Conservation (phyloP, 306 rosid species). For the Leucaena leucocephala region DNA sequence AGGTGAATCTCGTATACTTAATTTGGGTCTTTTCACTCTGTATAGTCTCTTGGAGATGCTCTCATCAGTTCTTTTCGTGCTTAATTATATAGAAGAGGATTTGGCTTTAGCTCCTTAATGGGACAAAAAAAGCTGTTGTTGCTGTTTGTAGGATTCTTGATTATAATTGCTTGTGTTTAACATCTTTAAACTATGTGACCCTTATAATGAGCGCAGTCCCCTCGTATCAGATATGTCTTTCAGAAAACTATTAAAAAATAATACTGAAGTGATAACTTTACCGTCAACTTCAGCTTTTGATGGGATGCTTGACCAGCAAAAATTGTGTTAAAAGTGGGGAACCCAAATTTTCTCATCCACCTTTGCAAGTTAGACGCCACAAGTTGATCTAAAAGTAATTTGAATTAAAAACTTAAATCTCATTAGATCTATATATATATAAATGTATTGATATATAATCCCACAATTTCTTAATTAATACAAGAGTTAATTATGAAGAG, state of each 20-base stretch:
- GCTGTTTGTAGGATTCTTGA: background rate
- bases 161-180: background rate
- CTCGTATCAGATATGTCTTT: background rate
- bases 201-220: background rate
- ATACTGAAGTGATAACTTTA: background rate
- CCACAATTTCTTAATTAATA: too few species aligned
- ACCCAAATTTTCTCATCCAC: background rate
- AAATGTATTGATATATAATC: too few species aligned
- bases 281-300: background rate
- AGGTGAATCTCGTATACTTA: background rate
- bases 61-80: conserved; percentile 8
- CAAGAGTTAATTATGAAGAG: too few species aligned
- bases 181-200: background rate
- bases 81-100: conserved; percentile 21
- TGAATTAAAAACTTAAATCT: background rate
- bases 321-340: background rate
- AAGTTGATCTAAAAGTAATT: background rate
- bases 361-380: background rate
- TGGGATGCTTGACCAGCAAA: background rate
- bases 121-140: conserved; percentile 47
- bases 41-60: background rate
- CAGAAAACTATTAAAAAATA: background rate
- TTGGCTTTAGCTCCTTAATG: conserved; percentile 44
- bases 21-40: conserved; percentile 22
- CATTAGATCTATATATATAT: background rate